Conservation (phyloP, 768 basidiomycete species). For the Lentinula sp. region DNA sequence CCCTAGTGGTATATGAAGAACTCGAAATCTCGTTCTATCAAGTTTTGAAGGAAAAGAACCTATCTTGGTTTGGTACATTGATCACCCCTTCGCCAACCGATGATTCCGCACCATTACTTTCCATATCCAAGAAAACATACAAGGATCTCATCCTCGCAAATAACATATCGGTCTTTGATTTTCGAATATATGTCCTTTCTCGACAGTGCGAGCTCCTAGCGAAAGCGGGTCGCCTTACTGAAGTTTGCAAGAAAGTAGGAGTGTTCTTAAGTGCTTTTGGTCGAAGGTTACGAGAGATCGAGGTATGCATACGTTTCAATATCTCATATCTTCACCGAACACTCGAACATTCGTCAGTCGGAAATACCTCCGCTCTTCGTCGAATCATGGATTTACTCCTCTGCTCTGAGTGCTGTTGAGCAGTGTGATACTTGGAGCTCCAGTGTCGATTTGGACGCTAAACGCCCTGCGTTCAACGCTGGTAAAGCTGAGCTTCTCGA, state of each 20-base stretch:
- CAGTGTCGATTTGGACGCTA: conserved; percentile 39
- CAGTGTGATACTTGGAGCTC: conserved; percentile 71
- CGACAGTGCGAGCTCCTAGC: conserved; percentile 77
- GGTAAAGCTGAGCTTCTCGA: conserved; percentile 87
- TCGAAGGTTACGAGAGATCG: conserved; percentile 63
- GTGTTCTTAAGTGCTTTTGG: conserved; percentile 78
- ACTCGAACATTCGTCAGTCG: conserved; percentile 23
- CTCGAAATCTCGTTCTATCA: conserved; percentile 80
- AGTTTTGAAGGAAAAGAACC: conserved; percentile 69
- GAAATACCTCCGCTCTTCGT: conserved; percentile 68
- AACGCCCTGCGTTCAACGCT: conserved; percentile 53
- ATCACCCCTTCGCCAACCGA: conserved; percentile 67
- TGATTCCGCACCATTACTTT: conserved; percentile 79
- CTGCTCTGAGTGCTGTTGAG: conserved; percentile 77
- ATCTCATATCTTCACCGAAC: conserved; percentile 4
- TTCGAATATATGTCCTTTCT: conserved; percentile 85
- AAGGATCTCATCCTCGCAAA: conserved; percentile 86
- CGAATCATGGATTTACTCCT: conserved; percentile 92
- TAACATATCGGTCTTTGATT: conserved; percentile 90
- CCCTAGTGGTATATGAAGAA: conserved; percentile 84
- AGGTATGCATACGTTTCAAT: conserved; percentile 39
- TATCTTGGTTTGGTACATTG: conserved; percentile 89
- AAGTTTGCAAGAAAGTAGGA: conserved; percentile 65
- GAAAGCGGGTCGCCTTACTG: conserved; percentile 58
- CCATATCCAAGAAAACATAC: conserved; percentile 76